Conservation (phyloP, 768 basidiomycete species). For the Pleurotus ostreatus region DNA sequence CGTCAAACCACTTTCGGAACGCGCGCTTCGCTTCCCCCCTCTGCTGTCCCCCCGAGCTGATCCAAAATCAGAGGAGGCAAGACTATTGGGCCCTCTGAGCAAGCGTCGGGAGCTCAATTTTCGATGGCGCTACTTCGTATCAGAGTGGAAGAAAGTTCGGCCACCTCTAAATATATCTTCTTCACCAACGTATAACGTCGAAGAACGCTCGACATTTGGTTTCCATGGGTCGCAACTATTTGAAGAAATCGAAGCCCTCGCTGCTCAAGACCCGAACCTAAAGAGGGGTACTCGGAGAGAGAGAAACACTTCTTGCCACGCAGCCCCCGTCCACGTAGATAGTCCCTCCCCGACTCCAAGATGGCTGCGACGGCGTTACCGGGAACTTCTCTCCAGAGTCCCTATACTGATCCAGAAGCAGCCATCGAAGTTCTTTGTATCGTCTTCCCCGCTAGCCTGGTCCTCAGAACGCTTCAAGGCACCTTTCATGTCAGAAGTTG, state of each 20-base stretch:
- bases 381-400: conserved; percentile 51
- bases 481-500: conserved; percentile 24
- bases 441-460: conserved; percentile 26
- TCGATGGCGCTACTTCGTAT: conserved; percentile 59
- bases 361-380: conserved; percentile 55
- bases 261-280: conserved; percentile 27
- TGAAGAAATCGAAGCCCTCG: conserved; percentile 41
- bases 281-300: conserved; percentile 31
- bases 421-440: conserved; percentile 19
- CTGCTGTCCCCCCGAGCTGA: conserved; percentile 54
- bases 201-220: conserved; percentile 27
- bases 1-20: conserved; percentile 36
- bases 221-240: conserved; percentile 40
- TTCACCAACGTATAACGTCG: conserved; percentile 13
- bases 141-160: conserved; percentile 48
- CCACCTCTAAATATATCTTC: conserved; percentile 57
- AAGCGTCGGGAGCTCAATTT: conserved; percentile 73
- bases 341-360: conserved; percentile 26
- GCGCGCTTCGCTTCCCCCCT: conserved; percentile 45
- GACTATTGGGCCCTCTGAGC: conserved; percentile 61
- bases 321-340: not conserved
- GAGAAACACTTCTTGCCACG: conserved; percentile 12
- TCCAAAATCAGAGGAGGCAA: conserved; percentile 53
- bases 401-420: conserved; percentile 45
- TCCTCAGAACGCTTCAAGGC: conserved; percentile 17